phyloP scores from a whole-genome alignment of 257 asterid species.

The Apocynum venetum region DNA sequence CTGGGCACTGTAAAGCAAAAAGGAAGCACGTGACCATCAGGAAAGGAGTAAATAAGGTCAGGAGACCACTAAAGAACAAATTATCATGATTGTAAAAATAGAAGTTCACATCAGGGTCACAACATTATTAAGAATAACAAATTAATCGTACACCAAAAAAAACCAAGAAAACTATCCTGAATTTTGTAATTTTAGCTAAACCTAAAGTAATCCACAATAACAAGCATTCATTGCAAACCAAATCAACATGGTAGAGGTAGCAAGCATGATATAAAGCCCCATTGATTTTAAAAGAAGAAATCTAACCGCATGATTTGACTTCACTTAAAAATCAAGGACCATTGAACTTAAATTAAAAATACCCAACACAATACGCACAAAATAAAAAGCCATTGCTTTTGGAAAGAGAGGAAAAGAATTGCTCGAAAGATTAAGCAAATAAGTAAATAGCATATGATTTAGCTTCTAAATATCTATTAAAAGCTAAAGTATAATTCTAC shows the following conservation, averaged over 20 bases:
- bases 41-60: background rate
- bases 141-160: background rate
- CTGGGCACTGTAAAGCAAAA: conserved; percentile 56
- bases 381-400: background rate
- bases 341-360: background rate
- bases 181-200: background rate
- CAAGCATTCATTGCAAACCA: background rate
- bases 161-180: background rate
- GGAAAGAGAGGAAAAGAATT: background rate
- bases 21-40: conserved; percentile 19
- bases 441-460: background rate
- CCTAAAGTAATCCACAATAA: background rate
- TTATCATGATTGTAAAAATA: background rate
- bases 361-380: background rate
- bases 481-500: background rate
- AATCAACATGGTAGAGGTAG: background rate
- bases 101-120: background rate
- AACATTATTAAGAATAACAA: background rate
- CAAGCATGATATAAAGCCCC: background rate
- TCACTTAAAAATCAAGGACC: background rate
- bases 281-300: background rate
- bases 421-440: background rate
- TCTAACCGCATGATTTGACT: background rate
- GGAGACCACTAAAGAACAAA: background rate
- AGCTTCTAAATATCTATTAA: background rate